Percentiles rank a stretch among this genome's conserved stretches.
Evolutionary conservation across 75 land plant genomes (phyloP).

Genomic region (Azolla pinnata): DNA sequence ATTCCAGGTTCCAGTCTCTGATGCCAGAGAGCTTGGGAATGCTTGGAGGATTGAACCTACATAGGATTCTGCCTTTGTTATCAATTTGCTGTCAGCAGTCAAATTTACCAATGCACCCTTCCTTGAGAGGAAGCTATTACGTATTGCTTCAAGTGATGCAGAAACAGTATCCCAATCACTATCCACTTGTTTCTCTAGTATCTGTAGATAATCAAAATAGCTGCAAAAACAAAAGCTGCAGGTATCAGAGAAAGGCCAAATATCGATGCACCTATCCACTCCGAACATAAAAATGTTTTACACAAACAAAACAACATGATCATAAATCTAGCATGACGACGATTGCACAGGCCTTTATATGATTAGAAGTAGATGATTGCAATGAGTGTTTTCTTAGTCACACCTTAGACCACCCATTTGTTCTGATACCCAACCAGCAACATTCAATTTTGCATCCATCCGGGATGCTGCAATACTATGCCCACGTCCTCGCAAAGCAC

Average conservation of each 20-base stretch:
- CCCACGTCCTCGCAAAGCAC: conserved; percentile 79
- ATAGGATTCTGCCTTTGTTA: conserved; percentile 41
- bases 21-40: conserved; percentile 41
- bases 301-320: too few species aligned
- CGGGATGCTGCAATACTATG: conserved; percentile 90
- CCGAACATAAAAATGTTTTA: too few species aligned
- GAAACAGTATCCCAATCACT: conserved; percentile 70
- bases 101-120: conserved; percentile 66
- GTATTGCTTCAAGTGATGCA: conserved; percentile 72
- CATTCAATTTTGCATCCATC: conserved; percentile 91
- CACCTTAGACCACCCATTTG: conserved; percentile 99
- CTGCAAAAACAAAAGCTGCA: conserved; percentile 24
- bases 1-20: conserved; percentile 34
- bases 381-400: neutral
- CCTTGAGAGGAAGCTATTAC: conserved; percentile 57
- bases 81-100: conserved; percentile 81
- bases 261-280: too few species aligned
- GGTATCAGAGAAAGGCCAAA: too few species aligned
- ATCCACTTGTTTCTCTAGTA: conserved; percentile 81
- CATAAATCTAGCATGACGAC: too few species aligned
- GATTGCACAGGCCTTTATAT: neutral
- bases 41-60: conserved; percentile 62
- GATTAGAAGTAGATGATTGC: neutral
- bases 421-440: conserved; percentile 88
- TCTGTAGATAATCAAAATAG: conserved; percentile 73